Evolutionary conservation across 2,329 filamentous ascomycete species (phyloP), one percentile per base, ranked within the genome.

Genomic region (Xylariaceae sp.): DNA sequence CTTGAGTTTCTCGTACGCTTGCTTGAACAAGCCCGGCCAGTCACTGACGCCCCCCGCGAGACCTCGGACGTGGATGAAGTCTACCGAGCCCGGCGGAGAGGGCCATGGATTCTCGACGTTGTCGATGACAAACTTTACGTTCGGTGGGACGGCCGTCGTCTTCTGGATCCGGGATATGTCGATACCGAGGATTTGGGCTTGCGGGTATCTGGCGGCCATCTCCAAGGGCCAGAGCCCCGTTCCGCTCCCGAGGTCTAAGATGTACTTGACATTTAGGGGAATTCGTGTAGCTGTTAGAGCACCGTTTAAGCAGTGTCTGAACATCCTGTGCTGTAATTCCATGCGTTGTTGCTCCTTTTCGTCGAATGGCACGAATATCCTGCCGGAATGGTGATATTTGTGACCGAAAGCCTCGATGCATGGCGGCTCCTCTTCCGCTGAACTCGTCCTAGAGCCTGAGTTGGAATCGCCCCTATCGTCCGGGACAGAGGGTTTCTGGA

Each of bases 121-220:
- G 66, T 82, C 82, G 34, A 87, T 78, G 55, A 83, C 74, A 66
- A 87, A 87, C 3, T 75, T 77, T 19, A 87, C 78, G 63, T 88
- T 88, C 16, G 82, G 77, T 6, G 85, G 85, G 6, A 87, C 79
- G 23, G 72, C 68, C 7, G 68, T 74, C 14, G 73, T 75, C 39
- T 76, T 65, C 29, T 79, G 70, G n/a, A 75, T 74, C 23, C 72
- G 72, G 17, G 73, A 76, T 17, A 78, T 63, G 55, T 79, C 78
- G 37, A 78, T 69, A 26, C 76, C 76, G 24, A 75, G 71, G 12
- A 79, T 72, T 3, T 69, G 67, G 23, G 73, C 74, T 23, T 73
- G 68, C 2, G 78, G 76, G 51, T 77, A 76, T 5, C 68, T 68
- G 39, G 69, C 71, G 4, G 72, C 78, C 72, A 78, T 75, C 36